phyloP scores from a whole-genome alignment of 73 alveolate species.

The Paramecium sonneborni region DNA sequence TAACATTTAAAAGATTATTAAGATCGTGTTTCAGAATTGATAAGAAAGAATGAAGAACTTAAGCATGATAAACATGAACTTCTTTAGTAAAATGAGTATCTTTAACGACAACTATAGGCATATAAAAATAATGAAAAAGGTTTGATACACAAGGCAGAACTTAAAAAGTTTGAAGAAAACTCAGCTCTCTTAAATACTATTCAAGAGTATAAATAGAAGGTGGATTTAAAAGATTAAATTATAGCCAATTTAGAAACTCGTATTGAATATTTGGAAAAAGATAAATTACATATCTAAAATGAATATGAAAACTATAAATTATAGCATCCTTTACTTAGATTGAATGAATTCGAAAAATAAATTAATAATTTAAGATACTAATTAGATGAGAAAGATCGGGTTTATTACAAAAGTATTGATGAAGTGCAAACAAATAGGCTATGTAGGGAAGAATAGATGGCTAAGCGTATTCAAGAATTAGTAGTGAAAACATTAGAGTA shows the following conservation, averaged over 20 bases:
- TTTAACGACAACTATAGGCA: background rate
- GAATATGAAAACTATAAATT: background rate
- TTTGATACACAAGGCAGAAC: background rate
- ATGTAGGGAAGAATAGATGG: background rate
- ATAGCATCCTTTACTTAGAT: background rate
- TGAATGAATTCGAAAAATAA: background rate
- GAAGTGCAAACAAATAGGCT: background rate
- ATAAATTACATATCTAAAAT: background rate
- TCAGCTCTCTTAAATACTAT: background rate
- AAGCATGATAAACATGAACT: background rate
- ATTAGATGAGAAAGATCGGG: background rate
- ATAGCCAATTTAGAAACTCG: background rate
- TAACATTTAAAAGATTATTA: slow-evolving; percentile 10
- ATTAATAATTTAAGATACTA: background rate
- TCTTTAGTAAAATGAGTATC: background rate
- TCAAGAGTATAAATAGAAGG: background rate
- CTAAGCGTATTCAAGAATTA: background rate
- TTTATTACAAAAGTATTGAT: background rate
- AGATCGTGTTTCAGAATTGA: background rate
- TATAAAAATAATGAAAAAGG: background rate
- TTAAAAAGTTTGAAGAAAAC: background rate
- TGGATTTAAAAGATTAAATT: background rate
- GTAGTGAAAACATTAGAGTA: background rate
- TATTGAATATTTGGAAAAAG: background rate
- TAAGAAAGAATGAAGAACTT: slow-evolving; percentile 13